Conservation (phyloP, 805 yeast species). For the Hermanozyma aechmeae region DNA sequence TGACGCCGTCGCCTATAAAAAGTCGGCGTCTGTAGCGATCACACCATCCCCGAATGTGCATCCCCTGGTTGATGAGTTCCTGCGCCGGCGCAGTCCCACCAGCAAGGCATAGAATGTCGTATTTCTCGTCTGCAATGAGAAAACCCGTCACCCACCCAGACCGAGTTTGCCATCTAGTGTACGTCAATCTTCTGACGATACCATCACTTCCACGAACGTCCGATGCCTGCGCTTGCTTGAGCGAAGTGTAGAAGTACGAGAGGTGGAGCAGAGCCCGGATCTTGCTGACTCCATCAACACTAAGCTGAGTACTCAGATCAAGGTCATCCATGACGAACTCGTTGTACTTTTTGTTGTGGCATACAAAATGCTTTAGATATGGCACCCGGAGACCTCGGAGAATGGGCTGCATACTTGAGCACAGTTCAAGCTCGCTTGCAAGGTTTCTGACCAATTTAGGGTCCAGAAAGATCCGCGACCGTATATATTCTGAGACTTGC, state of each 20-base stretch:
- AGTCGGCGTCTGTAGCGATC: constrained; percentile 57
- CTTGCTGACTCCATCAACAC: constrained; percentile 12
- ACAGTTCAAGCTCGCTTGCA: too few relatives aligned
- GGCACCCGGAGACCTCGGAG: constrained; percentile 7
- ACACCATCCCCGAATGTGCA: constrained; percentile 68
- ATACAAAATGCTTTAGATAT: constrained; percentile 68
- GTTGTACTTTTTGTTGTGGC: constrained; percentile 58
- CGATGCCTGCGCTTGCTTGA: constrained; percentile 18
- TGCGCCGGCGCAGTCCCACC: constrained; percentile 44
- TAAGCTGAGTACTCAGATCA: too few relatives aligned
- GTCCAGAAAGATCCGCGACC: too few relatives aligned
- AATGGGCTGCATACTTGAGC: not conserved
- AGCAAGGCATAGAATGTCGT: constrained; percentile 30
- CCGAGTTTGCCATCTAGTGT: constrained; percentile 29
- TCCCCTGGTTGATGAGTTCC: constrained; percentile 51
- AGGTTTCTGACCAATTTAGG: too few relatives aligned
- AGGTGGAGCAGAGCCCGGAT: constrained; percentile 26
- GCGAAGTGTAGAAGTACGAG: constrained; percentile 23
- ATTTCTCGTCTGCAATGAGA: constrained; percentile 22
- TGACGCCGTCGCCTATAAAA: constrained; percentile 58
- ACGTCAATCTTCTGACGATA: constrained; percentile 35
- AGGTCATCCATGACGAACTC: constrained; percentile 49
- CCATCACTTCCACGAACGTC: constrained; percentile 11
- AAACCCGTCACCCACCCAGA: constrained; percentile 21
- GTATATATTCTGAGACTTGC: constrained; percentile 46